These are phyloP conservation scores for Aspergillus arachidicola DNA, from an alignment of 2,329 filamentous ascomycete genomes.

Conservation along the genomic window DNA sequence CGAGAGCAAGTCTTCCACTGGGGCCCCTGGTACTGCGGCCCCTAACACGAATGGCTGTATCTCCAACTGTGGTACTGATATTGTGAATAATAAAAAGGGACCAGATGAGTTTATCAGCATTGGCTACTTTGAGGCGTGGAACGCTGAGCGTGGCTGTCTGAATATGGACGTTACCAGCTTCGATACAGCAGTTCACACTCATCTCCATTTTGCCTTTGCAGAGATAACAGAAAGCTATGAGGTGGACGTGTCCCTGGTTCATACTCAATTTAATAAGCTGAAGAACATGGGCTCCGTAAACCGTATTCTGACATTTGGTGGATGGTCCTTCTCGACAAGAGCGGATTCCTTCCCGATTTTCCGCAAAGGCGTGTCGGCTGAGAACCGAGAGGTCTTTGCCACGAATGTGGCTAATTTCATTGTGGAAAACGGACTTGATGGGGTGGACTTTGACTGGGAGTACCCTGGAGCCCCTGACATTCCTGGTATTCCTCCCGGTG, in stretches of 20 bases:
- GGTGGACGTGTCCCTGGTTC: conserved; percentile 20
- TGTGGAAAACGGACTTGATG: background rate
- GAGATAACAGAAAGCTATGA: background rate
- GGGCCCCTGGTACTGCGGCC: conserved; percentile 41
- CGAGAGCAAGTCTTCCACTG: conserved; percentile 24
- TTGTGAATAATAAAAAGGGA: background rate
- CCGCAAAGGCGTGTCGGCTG: conserved; percentile 35
- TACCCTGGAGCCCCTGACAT: background rate
- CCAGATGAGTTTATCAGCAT: background rate
- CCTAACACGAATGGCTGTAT: conserved; percentile 43
- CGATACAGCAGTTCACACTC: background rate
- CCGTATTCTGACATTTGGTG: conserved; percentile 49
- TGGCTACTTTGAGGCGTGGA: background rate
- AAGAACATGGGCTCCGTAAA: conserved; percentile 29
- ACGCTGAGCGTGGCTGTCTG: background rate
- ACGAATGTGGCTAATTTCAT: background rate
- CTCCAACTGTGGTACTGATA: conserved; percentile 8
- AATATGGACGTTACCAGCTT: background rate
- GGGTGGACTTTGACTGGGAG: background rate
- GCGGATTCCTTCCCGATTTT: conserved; percentile 43
- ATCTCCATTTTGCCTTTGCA: background rate
- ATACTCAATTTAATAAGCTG: conserved; percentile 43
- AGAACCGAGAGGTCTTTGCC: conserved; percentile 35
- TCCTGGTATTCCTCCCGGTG: conserved; percentile 32
- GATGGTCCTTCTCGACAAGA: conserved; percentile 48